A percentile compares a stretch with the other conserved stretches of the same genome.
phyloP scores from a whole-genome alignment of 2,329 filamentous ascomycete species.

The Metarhizium humberi region DNA sequence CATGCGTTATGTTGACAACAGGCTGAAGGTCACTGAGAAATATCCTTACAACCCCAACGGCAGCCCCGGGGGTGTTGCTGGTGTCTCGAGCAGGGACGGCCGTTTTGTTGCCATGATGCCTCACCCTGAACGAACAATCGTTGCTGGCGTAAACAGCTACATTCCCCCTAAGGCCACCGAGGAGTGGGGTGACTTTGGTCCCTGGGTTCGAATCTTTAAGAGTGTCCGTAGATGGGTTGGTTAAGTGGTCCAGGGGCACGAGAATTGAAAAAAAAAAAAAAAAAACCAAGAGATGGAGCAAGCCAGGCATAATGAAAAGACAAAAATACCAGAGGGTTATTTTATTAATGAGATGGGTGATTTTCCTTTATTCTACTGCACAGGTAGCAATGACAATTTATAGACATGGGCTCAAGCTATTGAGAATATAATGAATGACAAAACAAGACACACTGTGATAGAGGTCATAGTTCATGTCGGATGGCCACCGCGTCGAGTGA shows the following conservation, averaged over 20 bases:
- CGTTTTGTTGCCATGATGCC: conserved; percentile 86
- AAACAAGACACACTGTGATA: not conserved
- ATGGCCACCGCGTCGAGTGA: not conserved
- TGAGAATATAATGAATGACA: not conserved
- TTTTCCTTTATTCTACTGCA: not conserved
- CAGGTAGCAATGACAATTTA: not conserved
- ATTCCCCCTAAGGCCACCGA: conserved; percentile 48
- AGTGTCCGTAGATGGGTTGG: conserved; percentile 85
- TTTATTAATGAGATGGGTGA: not conserved
- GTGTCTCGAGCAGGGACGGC: conserved; percentile 67
- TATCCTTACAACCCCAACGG: conserved; percentile 90
- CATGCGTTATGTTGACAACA: conserved; percentile 80
- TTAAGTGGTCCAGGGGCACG: conserved; percentile 17
- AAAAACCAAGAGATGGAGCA: not conserved
- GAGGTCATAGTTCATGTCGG: not conserved
- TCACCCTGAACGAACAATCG: conserved; percentile 81
- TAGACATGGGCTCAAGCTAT: not conserved
- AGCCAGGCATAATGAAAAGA: not conserved
- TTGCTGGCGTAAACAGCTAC: conserved; percentile 71
- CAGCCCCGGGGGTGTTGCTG: conserved; percentile 71
- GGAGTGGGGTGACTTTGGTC: conserved; percentile 72
- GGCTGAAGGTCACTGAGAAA: conserved; percentile 58
- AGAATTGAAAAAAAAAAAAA: no score
- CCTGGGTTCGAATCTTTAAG: conserved; percentile 80
- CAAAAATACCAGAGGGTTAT: not conserved